phyloP scores from a whole-genome alignment of 495 filamentous ascomycete genomes.

The Rhypophila decipiens region DNA sequence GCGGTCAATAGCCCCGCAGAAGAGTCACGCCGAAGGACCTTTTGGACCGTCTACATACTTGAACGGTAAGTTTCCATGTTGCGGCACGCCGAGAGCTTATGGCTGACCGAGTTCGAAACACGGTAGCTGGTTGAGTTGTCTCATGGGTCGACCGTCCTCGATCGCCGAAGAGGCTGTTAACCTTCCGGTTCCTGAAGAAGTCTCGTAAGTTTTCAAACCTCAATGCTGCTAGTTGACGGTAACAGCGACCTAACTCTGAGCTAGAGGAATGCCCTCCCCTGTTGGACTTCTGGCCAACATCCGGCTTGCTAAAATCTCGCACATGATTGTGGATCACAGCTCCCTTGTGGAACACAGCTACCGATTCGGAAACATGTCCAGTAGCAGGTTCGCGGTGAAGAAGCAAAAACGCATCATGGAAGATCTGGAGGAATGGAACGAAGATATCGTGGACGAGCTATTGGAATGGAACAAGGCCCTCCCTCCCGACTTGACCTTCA shows the following conservation, averaged over 20 bases:
- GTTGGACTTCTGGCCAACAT: conserved; percentile 32
- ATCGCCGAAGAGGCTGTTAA: conserved; percentile 29
- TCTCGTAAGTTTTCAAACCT: conserved; percentile 18
- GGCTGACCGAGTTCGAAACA: no score
- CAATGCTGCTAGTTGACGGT: not conserved
- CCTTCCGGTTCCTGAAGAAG: conserved; percentile 25
- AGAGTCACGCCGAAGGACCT: conserved; percentile 28
- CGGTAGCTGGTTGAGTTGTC: conserved; percentile 34
- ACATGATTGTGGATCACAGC: conserved; percentile 30
- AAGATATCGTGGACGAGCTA: conserved; percentile 16
- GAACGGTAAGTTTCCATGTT: conserved; percentile 29
- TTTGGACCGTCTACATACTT: conserved; percentile 39
- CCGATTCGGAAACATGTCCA: not conserved
- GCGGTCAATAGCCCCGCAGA: conserved; percentile 20
- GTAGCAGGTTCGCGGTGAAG: not conserved
- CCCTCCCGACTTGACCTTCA: not conserved
- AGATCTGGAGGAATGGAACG: no score
- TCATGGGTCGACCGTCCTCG: conserved; percentile 34
- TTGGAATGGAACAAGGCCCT: conserved; percentile 8
- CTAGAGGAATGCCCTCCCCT: conserved; percentile 25
- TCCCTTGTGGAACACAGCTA: conserved; percentile 14
- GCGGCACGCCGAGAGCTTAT: no score
- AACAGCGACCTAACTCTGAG: not conserved
- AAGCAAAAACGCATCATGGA: not conserved
- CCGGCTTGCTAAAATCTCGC: conserved; percentile 30